Evolutionary conservation across 495 filamentous ascomycete species (phyloP).

Genomic region (Annulohypoxylon moriforme): DNA sequence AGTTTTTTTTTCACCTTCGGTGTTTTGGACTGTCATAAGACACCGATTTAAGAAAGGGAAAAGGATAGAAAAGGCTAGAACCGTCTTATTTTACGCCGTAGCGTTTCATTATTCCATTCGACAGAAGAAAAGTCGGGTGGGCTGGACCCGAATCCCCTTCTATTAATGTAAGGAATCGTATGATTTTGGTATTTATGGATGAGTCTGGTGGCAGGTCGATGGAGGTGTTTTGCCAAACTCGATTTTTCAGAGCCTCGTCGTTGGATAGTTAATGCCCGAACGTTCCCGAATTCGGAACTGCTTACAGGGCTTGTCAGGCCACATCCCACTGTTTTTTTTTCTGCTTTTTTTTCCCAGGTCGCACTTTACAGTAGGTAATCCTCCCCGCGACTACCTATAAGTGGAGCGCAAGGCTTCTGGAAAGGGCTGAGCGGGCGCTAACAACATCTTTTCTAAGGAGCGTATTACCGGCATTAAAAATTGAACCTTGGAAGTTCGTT

Average conservation of each 20-base stretch:
- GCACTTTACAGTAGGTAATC: constrained; percentile 1
- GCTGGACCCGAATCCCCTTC: constrained; percentile 30
- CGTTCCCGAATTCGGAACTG: constrained; percentile 40
- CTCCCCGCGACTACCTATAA: constrained; percentile 10
- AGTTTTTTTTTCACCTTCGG: constrained; percentile 4
- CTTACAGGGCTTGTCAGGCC: constrained; percentile 44
- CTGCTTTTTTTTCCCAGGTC: neutral
- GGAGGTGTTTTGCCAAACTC: constrained; percentile 27
- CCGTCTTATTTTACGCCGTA: constrained; percentile 13
- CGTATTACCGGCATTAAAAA: constrained; percentile 31
- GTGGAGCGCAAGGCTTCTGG: constrained; percentile 30
- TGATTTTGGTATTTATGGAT: constrained; percentile 39
- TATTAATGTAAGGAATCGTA: constrained; percentile 41
- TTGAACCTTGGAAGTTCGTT: constrained; percentile 6
- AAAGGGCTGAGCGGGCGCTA: constrained; percentile 35
- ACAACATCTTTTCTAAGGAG: constrained; percentile 30
- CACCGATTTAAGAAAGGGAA: neutral
- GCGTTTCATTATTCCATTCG: constrained; percentile 34
- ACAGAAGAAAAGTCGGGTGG: constrained; percentile 36
- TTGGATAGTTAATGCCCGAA: constrained; percentile 39
- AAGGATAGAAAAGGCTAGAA: constrained; percentile 30
- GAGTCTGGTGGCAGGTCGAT: constrained; percentile 29
- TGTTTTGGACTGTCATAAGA: constrained; percentile 8
- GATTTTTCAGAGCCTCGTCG: constrained; percentile 29
- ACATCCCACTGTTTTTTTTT: constrained; percentile 42